Evolutionary conservation across 768 basidiomycete genomes (phyloP).

Genomic region (Lentinus brumalis): DNA sequence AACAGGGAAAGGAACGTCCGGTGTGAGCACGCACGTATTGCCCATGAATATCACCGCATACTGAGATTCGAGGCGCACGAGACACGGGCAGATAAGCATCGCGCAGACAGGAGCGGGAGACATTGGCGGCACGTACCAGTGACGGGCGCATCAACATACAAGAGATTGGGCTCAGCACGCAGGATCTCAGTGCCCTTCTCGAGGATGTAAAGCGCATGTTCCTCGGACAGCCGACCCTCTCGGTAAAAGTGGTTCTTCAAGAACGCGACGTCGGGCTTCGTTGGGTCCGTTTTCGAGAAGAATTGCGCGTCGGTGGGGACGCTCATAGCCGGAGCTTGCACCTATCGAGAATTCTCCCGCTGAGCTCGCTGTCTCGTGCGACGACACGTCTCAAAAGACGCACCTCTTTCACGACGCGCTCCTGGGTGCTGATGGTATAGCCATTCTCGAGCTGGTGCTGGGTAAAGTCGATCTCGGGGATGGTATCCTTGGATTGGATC

Average conservation of each 20-base stretch:
- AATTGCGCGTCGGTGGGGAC: conserved; percentile 94
- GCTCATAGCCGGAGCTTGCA: conserved; percentile 96
- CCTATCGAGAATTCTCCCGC: conserved; percentile 47
- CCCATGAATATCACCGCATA: conserved; percentile 96
- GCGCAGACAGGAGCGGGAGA: not conserved
- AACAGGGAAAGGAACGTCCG: not conserved
- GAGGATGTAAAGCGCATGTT: conserved; percentile 93
- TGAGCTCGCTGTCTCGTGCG: not conserved
- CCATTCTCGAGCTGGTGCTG: conserved; percentile 94
- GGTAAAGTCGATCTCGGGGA: conserved; percentile 83
- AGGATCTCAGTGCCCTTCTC: conserved; percentile 85
- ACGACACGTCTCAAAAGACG: conserved; percentile 28
- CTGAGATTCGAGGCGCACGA: conserved; percentile 20
- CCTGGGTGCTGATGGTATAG: conserved; percentile 86
- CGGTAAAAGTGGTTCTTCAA: conserved; percentile 99
- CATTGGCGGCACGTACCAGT: conserved; percentile 63
- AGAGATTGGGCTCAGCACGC: conserved; percentile 82
- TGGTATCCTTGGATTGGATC: conserved; percentile 50
- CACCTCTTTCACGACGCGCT: conserved; percentile 96
- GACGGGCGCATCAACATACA: conserved; percentile 96
- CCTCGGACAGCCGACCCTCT: conserved; percentile 90
- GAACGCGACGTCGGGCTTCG: conserved; percentile 94
- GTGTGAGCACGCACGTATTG: conserved; percentile 80
- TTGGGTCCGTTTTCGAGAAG: conserved; percentile 80
- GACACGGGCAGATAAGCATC: conserved; percentile 12